These are phyloP conservation scores for Noccaea caerulescens DNA, from an alignment of 345 rosid species.

Conservation along the genomic window DNA sequence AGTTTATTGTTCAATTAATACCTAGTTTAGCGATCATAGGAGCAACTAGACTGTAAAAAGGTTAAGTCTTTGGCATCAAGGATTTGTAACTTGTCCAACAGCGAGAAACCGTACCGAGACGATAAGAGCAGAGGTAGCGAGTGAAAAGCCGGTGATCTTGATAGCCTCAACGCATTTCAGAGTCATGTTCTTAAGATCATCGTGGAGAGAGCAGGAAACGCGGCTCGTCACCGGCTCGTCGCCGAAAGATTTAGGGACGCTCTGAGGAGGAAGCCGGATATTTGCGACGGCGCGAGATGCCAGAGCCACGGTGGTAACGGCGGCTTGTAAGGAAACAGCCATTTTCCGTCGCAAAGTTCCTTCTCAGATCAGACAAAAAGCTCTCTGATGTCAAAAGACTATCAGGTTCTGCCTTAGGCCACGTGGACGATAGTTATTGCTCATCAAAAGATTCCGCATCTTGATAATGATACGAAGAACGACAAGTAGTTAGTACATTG, in stretches of 20 bases:
- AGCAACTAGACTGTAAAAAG: neutral
- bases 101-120: slow-evolving; percentile 56
- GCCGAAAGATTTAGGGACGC: slow-evolving; percentile 59
- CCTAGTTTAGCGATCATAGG: neutral
- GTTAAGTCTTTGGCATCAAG: neutral
- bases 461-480: neutral
- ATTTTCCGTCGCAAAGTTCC: slow-evolving; percentile 38
- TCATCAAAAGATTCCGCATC: slow-evolving; percentile 21
- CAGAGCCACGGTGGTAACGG: slow-evolving; percentile 56
- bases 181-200: slow-evolving; percentile 65
- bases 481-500: neutral
- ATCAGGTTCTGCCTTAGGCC: slow-evolving; percentile 6
- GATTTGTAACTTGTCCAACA: neutral
- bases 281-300: slow-evolving; percentile 45
- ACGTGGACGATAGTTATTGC: slow-evolving; percentile 1
- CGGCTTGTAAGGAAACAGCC: slow-evolving; percentile 82
- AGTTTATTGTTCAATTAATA: neutral
- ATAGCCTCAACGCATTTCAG: slow-evolving; percentile 61
- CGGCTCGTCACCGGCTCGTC: slow-evolving; percentile 51
- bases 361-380: slow-evolving; percentile 26
- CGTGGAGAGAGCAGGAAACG: slow-evolving; percentile 66
- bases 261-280: slow-evolving; percentile 50
- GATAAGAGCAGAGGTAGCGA: slow-evolving; percentile 80
- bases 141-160: slow-evolving; percentile 72
- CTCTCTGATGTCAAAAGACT: neutral